Evolutionary conservation across 345 rosid species (phyloP).

Genomic region (Salix caprea): DNA sequence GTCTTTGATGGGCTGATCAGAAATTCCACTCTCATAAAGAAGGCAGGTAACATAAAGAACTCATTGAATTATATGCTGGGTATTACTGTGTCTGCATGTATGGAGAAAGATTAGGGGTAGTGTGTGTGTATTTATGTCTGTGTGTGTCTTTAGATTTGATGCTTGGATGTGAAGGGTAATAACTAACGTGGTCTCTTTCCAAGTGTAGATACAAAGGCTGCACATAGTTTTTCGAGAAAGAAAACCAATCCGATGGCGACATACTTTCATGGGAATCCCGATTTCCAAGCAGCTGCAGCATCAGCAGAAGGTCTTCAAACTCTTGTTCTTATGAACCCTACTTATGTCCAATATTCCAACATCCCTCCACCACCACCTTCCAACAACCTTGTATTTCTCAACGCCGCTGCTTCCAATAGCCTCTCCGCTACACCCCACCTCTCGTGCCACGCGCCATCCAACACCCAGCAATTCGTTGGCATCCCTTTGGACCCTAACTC

Average conservation of each 20-base stretch:
- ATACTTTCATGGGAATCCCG: constrained; percentile 74
- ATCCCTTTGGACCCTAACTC: constrained; percentile 62
- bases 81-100: too few relatives aligned
- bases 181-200: constrained; percentile 16
- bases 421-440: constrained; percentile 21
- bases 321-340: constrained; percentile 93
- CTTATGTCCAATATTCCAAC: constrained; percentile 77
- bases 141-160: constrained; percentile 1
- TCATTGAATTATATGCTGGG: too few relatives aligned
- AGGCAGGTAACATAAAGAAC: too few relatives aligned
- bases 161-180: constrained; percentile 21
- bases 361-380: constrained; percentile 40
- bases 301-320: constrained; percentile 75
- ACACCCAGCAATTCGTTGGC: constrained; percentile 79
- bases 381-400: background rate
- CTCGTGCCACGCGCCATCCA: constrained; percentile 49
- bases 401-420: background rate
- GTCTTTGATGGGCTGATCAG: too few relatives aligned
- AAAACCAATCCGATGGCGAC: constrained; percentile 53
- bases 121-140: too few relatives aligned
- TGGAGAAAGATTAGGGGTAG: too few relatives aligned
- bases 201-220: constrained; percentile 8
- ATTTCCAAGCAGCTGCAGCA: constrained; percentile 45
- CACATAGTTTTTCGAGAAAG: constrained; percentile 4
- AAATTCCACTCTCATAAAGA: too few relatives aligned